Evolutionary conservation across 169 alveolate species (phyloP).

Genomic region (Plasmodium inui): DNA sequence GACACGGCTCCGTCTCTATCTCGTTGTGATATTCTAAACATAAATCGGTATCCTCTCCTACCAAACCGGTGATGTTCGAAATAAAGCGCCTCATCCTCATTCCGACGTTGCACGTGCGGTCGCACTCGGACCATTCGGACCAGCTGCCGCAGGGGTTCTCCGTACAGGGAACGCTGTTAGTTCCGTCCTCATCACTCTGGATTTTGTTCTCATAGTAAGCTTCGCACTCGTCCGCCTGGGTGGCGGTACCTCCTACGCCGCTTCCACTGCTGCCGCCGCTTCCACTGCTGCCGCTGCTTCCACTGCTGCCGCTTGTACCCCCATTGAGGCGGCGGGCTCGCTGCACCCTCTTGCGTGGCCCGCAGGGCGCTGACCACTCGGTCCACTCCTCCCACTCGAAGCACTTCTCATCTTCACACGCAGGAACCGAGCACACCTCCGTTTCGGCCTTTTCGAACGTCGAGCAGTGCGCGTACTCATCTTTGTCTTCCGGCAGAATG

Average conservation of each 20-base stretch:
- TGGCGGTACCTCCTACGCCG: background rate
- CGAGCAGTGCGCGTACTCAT: constrained; percentile 21
- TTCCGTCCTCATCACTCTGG: constrained; percentile 46
- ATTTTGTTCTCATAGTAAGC: constrained; percentile 24
- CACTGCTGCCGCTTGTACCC: background rate
- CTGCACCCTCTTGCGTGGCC: constrained; percentile 71
- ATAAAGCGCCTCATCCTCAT: constrained; percentile 44
- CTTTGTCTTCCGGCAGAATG: constrained; percentile 36
- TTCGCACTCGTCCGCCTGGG: constrained; percentile 13
- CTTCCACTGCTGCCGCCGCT: background rate
- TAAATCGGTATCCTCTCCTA: constrained; percentile 14
- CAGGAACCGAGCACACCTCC: constrained; percentile 66
- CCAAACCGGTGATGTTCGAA: constrained; percentile 16
- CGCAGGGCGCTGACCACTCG: constrained; percentile 69
- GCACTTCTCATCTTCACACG: constrained; percentile 62
- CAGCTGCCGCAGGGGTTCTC: constrained; percentile 52
- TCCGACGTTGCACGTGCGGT: constrained; percentile 56
- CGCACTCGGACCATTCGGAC: constrained; percentile 74
- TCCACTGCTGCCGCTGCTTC: background rate
- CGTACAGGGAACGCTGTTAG: constrained; percentile 1
- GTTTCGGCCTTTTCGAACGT: constrained; percentile 18
- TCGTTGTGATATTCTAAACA: constrained; percentile 46
- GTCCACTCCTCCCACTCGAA: constrained; percentile 70
- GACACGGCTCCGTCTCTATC: constrained; percentile 52
- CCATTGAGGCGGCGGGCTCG: background rate